A percentile compares a stretch with the other conserved stretches of the same genome.
These are phyloP conservation scores for Apostasia ramifera DNA, from an alignment of 106 monocot species.

Conservation along the genomic window DNA sequence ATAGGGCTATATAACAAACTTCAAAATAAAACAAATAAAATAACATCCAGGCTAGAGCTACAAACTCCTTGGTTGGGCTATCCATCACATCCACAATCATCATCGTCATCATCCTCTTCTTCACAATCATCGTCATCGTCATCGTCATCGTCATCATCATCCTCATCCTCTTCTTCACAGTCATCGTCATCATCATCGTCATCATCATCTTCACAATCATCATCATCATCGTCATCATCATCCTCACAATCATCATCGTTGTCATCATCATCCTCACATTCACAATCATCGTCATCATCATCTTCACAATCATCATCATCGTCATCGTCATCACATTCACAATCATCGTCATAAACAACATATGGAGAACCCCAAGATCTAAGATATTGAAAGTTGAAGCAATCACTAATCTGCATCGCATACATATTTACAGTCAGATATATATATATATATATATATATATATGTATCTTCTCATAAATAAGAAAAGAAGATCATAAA, in stretches of 20 bases:
- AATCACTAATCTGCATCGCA: not conserved
- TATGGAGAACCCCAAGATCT: not conserved
- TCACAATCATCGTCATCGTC: not conserved
- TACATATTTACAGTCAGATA: not conserved
- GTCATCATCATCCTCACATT: not conserved
- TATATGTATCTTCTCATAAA: not conserved
- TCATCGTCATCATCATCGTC: not conserved
- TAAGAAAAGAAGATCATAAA: no score
- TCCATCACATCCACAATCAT: conserved; percentile 7
- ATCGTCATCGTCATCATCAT: not conserved
- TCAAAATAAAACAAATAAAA: not conserved
- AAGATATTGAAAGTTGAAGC: not conserved
- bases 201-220: not conserved
- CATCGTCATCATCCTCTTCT: not conserved
- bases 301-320: not conserved
- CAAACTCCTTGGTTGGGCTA: not conserved
- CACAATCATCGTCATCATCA: not conserved
- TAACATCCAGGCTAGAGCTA: not conserved
- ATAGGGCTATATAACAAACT: no score
- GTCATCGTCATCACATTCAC: not conserved
- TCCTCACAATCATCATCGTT: conserved; percentile 4
- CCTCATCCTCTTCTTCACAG: not conserved
- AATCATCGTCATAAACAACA: not conserved
- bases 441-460: not conserved
- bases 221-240: not conserved